Conservation (phyloP, 2,329 filamentous ascomycete species). For the Diaporthe batatas region DNA sequence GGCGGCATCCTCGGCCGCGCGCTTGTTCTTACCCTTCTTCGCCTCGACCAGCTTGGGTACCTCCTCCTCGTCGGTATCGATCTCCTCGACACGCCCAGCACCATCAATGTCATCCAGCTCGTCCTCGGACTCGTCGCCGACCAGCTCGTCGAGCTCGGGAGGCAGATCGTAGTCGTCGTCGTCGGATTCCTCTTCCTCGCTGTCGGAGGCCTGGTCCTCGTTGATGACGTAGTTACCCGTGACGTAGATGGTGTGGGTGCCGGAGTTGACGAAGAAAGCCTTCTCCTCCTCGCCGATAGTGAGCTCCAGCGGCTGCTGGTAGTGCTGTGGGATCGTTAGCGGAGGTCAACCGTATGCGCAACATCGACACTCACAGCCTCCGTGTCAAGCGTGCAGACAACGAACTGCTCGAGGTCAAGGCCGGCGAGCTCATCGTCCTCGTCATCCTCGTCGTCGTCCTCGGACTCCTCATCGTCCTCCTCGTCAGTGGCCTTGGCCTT, state of each 20-base stretch:
- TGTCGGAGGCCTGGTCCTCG: slow-evolving; percentile 72
- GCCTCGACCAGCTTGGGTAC: slow-evolving; percentile 70
- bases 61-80: slow-evolving; percentile 83
- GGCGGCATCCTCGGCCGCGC: slow-evolving; percentile 78
- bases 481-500: slow-evolving; percentile 67
- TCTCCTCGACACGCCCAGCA: slow-evolving; percentile 81
- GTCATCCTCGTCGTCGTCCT: slow-evolving; percentile 58
- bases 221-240: slow-evolving; percentile 96
- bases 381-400: slow-evolving; percentile 95
- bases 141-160: slow-evolving; percentile 82
- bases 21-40: slow-evolving; percentile 93
- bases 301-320: slow-evolving; percentile 95
- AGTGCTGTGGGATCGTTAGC: slow-evolving; percentile 72
- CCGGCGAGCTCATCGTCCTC: slow-evolving; percentile 72
- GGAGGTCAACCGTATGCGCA: slow-evolving; percentile 30
- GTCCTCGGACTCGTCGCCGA: slow-evolving; percentile 78
- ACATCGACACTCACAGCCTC: slow-evolving; percentile 76
- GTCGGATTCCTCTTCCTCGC: slow-evolving; percentile 80
- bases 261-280: slow-evolving; percentile 91
- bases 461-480: slow-evolving; percentile 63
- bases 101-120: slow-evolving; percentile 83
- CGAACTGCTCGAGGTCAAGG: slow-evolving; percentile 85
- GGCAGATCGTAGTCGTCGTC: slow-evolving; percentile 88
- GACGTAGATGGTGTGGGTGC: slow-evolving; percentile 90
- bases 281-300: slow-evolving; percentile 89